Evolutionary conservation across 768 basidiomycete species (phyloP).

Genomic region (Pleurotus sapidus): DNA sequence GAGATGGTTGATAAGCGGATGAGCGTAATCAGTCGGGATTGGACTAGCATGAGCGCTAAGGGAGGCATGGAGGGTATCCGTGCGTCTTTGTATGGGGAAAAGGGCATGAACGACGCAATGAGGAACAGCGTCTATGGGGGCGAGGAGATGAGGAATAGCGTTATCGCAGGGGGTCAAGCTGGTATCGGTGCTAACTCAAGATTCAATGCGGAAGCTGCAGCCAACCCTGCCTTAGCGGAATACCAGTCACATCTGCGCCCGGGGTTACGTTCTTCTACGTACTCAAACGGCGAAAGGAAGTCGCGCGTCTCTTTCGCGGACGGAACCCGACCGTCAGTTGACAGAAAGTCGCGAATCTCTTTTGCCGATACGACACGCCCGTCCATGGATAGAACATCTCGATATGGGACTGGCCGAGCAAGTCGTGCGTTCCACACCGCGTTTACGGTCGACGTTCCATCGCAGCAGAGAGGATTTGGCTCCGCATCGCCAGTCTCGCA

Average conservation of each 20-base stretch:
- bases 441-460: slow-evolving; percentile 16
- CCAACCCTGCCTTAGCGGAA: slow-evolving; percentile 19
- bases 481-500: neutral
- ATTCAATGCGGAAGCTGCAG: slow-evolving; percentile 17
- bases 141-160: slow-evolving; percentile 16
- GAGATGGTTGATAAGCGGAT: slow-evolving; percentile 77
- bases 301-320: slow-evolving; percentile 72
- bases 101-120: too few relatives aligned
- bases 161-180: slow-evolving; percentile 37
- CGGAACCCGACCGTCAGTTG: slow-evolving; percentile 27
- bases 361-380: slow-evolving; percentile 41
- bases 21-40: slow-evolving; percentile 76
- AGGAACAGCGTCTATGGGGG: slow-evolving; percentile 9
- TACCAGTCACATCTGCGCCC: slow-evolving; percentile 48
- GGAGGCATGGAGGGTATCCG: slow-evolving; percentile 77
- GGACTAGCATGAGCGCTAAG: slow-evolving; percentile 68
- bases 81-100: slow-evolving; percentile 52
- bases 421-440: slow-evolving; percentile 36
- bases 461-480: neutral
- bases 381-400: slow-evolving; percentile 22
- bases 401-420: slow-evolving; percentile 19
- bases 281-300: slow-evolving; percentile 30
- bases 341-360: slow-evolving; percentile 31
- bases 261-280: slow-evolving; percentile 37
- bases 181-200: slow-evolving; percentile 34